A percentile compares a stretch with the other conserved stretches of the same genome.
Evolutionary conservation across 1,284 basidiomycete species (phyloP).

Genomic region (Rhizopogon parksii): DNA sequence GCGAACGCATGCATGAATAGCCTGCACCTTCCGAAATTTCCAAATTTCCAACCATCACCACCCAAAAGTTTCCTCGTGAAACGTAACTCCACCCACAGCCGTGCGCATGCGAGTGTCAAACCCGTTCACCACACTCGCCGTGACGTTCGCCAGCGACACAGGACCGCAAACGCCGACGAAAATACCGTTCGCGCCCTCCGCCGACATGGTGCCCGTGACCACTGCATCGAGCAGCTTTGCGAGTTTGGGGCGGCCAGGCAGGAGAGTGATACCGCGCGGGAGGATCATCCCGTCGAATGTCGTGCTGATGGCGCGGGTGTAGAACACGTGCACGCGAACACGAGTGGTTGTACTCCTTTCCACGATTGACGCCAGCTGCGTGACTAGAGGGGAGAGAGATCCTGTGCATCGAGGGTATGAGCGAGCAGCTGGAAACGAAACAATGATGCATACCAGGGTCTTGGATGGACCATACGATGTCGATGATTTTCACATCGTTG

Average conservation of each 20-base stretch:
- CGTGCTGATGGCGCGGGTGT: slow-evolving; percentile 53
- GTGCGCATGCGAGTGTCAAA: slow-evolving; percentile 47
- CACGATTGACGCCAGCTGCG: slow-evolving; percentile 48
- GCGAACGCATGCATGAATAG: no score
- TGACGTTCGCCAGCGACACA: slow-evolving; percentile 49
- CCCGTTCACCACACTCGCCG: slow-evolving; percentile 43
- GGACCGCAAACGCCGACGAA: slow-evolving; percentile 69
- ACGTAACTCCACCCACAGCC: slow-evolving; percentile 65
- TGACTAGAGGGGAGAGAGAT: slow-evolving; percentile 50
- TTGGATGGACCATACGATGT: slow-evolving; percentile 64
- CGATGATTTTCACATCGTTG: slow-evolving; percentile 55
- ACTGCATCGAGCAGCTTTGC: slow-evolving; percentile 43
- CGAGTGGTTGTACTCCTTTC: slow-evolving; percentile 41
- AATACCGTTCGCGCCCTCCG: slow-evolving; percentile 47
- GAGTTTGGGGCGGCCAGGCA: slow-evolving; percentile 48
- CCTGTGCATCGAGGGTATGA: slow-evolving; percentile 22
- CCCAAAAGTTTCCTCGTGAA: slow-evolving; percentile 50
- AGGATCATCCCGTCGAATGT: slow-evolving; percentile 33
- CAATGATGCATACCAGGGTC: slow-evolving; percentile 43
- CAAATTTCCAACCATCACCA: not conserved
- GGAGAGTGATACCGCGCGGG: slow-evolving; percentile 42
- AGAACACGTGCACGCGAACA: slow-evolving; percentile 53
- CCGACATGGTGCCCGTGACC: slow-evolving; percentile 39
- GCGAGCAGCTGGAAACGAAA: not conserved
- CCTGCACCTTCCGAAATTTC: no score